A percentile compares a stretch with the other conserved stretches of the same genome.
These are phyloP conservation scores for Ogataea salicorniae DNA, from an alignment of 805 yeast genomes.

Conservation along the genomic window DNA sequence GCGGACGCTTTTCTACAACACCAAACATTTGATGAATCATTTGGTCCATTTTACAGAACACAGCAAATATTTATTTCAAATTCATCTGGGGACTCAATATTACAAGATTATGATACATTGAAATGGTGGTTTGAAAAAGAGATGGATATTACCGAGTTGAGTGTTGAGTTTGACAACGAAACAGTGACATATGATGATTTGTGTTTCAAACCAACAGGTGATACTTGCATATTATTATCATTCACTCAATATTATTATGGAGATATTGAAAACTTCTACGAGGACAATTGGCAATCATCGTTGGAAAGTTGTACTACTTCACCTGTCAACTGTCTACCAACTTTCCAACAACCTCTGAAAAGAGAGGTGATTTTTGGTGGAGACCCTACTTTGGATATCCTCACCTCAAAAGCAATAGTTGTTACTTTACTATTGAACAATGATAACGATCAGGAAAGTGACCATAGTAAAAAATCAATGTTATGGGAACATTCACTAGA, in stretches of 20 bases:
- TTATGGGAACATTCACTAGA: slow-evolving; percentile 75
- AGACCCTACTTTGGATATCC: slow-evolving; percentile 32
- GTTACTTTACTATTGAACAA: slow-evolving; percentile 68
- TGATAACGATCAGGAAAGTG: slow-evolving; percentile 37
- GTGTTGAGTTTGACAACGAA: slow-evolving; percentile 11
- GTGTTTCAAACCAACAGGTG: slow-evolving; percentile 81
- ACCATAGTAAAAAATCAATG: slow-evolving; percentile 35
- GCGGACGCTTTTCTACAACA: slow-evolving; percentile 68
- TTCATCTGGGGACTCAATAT: slow-evolving; percentile 61
- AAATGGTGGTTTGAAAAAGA: slow-evolving; percentile 92
- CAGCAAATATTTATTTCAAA: slow-evolving; percentile 77
- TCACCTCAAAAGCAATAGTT: slow-evolving; percentile 67
- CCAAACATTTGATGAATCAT: slow-evolving; percentile 65
- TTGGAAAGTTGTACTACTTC: slow-evolving; percentile 61
- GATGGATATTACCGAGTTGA: slow-evolving; percentile 38
- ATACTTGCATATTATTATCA: slow-evolving; percentile 78
- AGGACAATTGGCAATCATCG: slow-evolving; percentile 49
- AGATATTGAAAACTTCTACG: slow-evolving; percentile 42
- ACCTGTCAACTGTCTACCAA: slow-evolving; percentile 87
- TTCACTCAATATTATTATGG: slow-evolving; percentile 85
- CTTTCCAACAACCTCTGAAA: slow-evolving; percentile 85
- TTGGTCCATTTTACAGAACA: slow-evolving; percentile 89
- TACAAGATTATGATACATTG: slow-evolving; percentile 55
- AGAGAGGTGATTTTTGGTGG: slow-evolving; percentile 69
- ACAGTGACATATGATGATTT: slow-evolving; percentile 48